Base-by-base conservation (phyloP, 192 early-diverging fungal genomes). In the Irineochytrium annulatum region DNA sequence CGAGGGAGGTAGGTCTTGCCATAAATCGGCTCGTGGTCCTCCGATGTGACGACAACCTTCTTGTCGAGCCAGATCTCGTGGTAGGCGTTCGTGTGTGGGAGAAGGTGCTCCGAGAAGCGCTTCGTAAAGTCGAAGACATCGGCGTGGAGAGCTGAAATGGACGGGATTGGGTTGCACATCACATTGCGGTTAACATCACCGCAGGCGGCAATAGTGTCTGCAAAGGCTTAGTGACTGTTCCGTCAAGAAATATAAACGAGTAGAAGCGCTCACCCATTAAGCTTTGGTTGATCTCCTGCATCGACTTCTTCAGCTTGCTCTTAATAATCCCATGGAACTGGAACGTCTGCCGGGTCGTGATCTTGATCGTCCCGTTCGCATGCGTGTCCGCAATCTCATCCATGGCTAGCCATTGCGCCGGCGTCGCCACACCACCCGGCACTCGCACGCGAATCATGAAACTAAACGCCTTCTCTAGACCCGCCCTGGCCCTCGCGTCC, bases 151-250 rank as follows among this genome's bases (percentile, higher is more conserved):
- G 89, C 80, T 27, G 90, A 84, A 57, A 83, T 75, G 28, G 82
- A 74, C 68, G 92, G 91, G 72, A 92, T 90, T 57, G 93, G 89
- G 68, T 87, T 91, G 68, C 89, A 88, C 72, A 95, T 93, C 57
- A 97, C 91, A 80, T 95, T 97, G 59, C 94, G 86, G 79, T 97
- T 97, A 61, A 97, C 94, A 75, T 97, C 94, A 58, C 94, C 94
- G 73, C 94, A 97, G 45, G 94, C 94, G 37, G 94, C 94, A 43
- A 97, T 82, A 29, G 93, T 94, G 74, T 92, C 88, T 62, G n/a
- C 41, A 59, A 14, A 19, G 6, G 34, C 14, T 0, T 37, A 67
- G 33, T 17, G 13, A 41, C 16, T 52, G 51, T 8, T 29, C 19
- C 8, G 31, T 52, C 22, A 55, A 31, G 5, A 55, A 55, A 34